Evolutionary conservation across 139 green algal genomes (phyloP), one percentile per base, ranked within the genome.

Genomic region (Chlorella sp.): DNA sequence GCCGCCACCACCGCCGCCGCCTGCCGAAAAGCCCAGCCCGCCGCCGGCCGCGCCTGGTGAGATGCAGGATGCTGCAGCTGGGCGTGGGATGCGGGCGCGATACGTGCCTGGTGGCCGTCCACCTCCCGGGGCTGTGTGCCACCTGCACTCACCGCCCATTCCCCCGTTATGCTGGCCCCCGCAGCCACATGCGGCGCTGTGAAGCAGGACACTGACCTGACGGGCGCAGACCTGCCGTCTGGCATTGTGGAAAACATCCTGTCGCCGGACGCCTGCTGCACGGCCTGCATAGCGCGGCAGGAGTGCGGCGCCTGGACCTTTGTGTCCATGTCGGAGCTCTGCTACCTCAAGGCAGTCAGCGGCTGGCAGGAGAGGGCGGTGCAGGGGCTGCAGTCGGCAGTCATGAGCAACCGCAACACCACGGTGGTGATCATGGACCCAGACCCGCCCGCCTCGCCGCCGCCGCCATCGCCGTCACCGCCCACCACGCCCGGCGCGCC

Each of bases 221-320:
- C 38, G 17, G 76, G 76, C 16, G 76, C 21, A 13, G 76, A 82
- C 60, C 18, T 82, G 26, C 36, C 36, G 0, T 28, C 20, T 34
- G 57, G 36, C 25, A 32, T 15, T 12, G 38, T 41, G 23, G 26
- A 56, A 15, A 32, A 25, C 36, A 28, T 15, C 25, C 41, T 73
- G 12, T 60, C 51, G 51, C 51, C 51, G 20, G 57, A 57, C 6
- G 76, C 28, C 23, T 82, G 76, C 76, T 82, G 76, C 38, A 2
- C 60, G 2, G 4, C 41, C 2, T 82, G 76, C 60, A 16, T 26
- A 4, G 36, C 4, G 25, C 56, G 28, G 36, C 16, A 28, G 2
- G 36, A 26, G 26, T 82, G 76, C 57, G 39, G 30, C 36, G 56
- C 76, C 25, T 73, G 71, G 60, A 82, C 76, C 57, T 82, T 82